Base-by-base conservation (phyloP, 2,329 filamentous ascomycete genomes). In the Colletotrichum paranaense region DNA sequence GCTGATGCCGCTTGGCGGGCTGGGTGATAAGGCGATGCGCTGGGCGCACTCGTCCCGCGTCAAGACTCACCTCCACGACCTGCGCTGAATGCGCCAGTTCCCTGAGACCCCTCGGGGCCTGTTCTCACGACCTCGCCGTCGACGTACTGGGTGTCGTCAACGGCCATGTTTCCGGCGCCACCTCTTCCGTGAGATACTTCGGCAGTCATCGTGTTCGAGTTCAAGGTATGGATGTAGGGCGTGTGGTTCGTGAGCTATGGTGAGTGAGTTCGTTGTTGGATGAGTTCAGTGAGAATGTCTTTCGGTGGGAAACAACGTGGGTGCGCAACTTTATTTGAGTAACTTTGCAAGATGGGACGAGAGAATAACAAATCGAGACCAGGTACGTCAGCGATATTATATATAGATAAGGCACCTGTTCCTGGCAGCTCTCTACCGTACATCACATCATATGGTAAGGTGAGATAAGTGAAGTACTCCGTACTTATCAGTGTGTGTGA, bases 121-220 rank as follows among this genome's bases (percentile, higher is more conserved):
- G 85, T 78, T 60, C 90, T 88, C 68, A 89, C 89, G 66, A 92
- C 89, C 75, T 90, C 88, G 77, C 90, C 91, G 75, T 92, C 91
- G 74, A 87, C 86, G 78, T 92, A 92, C 76, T 86, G 78, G 49
- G 89, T 91, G 74, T 86, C 80, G 79, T 92, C 90, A 42, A 82
- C 80, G 75, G 85, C 86, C 81, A 92, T 90, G 81, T 92, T 92
- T 78, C 90, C 90, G 24, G 88, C 88, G 76, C 89, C 89, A 73
- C 89, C 89, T 75, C 89, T 88, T 76, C 89, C 89, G 82, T 91
- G 89, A 19, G 89, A 91, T 65, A 90, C 86, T 79, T 90, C 88
- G 65, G 82, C 76, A 16, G 77, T 77, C 81, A 84, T 86, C 26
- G 73, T 78, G 60, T 19, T 58, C 38, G n/a, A n/a, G 30, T 19